A percentile compares a stretch with the other conserved stretches of the same genome.
phyloP scores from a whole-genome alignment of 1,284 basidiomycete genomes.

The Cryptococcus maquisensis region DNA sequence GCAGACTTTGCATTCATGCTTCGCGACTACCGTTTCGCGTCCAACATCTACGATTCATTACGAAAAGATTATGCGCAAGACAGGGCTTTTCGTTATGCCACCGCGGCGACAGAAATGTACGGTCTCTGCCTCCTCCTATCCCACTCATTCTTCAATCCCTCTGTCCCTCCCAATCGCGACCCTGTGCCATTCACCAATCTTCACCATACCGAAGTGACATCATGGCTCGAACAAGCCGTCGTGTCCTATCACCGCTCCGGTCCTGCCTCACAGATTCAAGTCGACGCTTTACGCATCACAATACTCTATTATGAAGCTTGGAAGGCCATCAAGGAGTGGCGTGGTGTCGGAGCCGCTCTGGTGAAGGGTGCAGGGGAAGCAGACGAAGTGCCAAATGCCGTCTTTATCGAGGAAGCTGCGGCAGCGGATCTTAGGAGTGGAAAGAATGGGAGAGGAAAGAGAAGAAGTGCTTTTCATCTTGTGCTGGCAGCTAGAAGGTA shows the following conservation, averaged over 20 bases:
- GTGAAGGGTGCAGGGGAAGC: conserved; percentile 45
- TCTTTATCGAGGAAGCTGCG: conserved; percentile 55
- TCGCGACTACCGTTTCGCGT: conserved; percentile 82
- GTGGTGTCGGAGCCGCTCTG: conserved; percentile 38
- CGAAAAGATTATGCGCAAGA: conserved; percentile 62
- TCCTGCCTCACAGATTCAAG: conserved; percentile 34
- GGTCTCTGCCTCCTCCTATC: conserved; percentile 44
- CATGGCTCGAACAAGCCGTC: conserved; percentile 48
- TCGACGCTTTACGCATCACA: conserved; percentile 47
- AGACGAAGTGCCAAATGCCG: conserved; percentile 53
- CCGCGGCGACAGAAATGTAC: conserved; percentile 50
- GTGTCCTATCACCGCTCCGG: conserved; percentile 30
- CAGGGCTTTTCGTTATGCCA: conserved; percentile 46
- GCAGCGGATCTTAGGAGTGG: conserved; percentile 45
- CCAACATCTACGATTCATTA: conserved; percentile 76
- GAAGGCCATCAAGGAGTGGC: conserved; percentile 44
- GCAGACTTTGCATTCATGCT: conserved; percentile 94
- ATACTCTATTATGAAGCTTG: conserved; percentile 50
- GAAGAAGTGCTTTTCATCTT: conserved; percentile 52
- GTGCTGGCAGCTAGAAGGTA: conserved; percentile 53
- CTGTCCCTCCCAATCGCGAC: conserved; percentile 26
- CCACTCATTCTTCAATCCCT: conserved; percentile 39
- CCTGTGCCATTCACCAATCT: conserved; percentile 34
- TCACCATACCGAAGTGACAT: conserved; percentile 44
- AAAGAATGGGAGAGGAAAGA: conserved; percentile 26